A percentile compares a stretch with the other conserved stretches of the same genome.
phyloP scores from a whole-genome alignment of 371 early-diverging fungal genomes.

The Umbelopsis sp. region DNA sequence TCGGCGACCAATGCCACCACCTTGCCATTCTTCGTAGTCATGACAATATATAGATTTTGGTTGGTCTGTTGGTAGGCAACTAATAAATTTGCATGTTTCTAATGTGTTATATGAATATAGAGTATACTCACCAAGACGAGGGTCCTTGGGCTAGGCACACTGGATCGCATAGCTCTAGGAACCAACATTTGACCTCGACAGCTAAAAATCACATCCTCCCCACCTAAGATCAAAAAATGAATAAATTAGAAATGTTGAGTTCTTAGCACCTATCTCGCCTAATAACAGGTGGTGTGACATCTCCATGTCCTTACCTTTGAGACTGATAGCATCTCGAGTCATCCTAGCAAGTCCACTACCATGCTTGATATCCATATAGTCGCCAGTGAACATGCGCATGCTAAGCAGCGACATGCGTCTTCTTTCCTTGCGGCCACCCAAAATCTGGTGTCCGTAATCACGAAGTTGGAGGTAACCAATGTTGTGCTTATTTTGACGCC shows the following conservation, averaged over 20 bases:
- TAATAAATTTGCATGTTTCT: neutral
- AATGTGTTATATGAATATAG: neutral
- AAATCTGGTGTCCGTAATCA: constrained; percentile 91
- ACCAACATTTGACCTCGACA: constrained; percentile 68
- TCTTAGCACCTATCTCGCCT: too few species aligned
- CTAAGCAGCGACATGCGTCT: constrained; percentile 86
- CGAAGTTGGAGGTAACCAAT: constrained; percentile 90
- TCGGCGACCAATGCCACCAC: constrained; percentile 57
- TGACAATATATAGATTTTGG: constrained; percentile 61
- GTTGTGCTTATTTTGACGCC: constrained; percentile 88
- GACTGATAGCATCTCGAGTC: constrained; percentile 64
- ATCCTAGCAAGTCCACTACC: constrained; percentile 66
- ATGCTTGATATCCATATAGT: constrained; percentile 83
- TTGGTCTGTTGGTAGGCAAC: constrained; percentile 44
- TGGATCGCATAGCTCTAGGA: constrained; percentile 79
- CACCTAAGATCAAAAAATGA: constrained; percentile 24
- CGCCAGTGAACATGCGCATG: constrained; percentile 88
- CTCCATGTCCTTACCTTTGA: constrained; percentile 34
- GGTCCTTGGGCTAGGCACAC: constrained; percentile 76
- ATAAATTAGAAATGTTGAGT: too few species aligned
- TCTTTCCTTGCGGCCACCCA: constrained; percentile 89
- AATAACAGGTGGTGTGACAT: too few species aligned
- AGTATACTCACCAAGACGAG: constrained; percentile 60
- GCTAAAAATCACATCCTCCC: constrained; percentile 72
- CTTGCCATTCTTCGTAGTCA: constrained; percentile 60